These are phyloP conservation scores for Aspergillus thermomutatus DNA, from an alignment of 2,329 filamentous ascomycete species.

Conservation along the genomic window DNA sequence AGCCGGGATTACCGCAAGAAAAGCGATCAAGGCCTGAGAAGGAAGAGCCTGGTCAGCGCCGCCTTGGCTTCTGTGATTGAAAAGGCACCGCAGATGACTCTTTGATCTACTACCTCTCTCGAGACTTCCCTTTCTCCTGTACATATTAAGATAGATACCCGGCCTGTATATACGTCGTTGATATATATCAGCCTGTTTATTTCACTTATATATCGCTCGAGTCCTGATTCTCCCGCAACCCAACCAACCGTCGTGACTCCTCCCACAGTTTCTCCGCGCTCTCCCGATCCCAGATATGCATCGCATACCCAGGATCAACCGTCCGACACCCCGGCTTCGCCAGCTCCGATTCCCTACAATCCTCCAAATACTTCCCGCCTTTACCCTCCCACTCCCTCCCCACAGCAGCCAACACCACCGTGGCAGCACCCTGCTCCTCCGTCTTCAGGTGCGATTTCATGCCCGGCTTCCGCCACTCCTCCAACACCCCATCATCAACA, in stretches of 20 bases:
- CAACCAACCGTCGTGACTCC: conserved; percentile 47
- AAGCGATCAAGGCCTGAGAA: conserved; percentile 33
- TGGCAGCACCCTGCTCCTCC: conserved; percentile 11
- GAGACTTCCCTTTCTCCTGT: conserved; percentile 5
- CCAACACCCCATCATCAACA: conserved; percentile 19
- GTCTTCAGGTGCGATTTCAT: conserved; percentile 7
- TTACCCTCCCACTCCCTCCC: conserved; percentile 17
- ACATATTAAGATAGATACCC: conserved; percentile 5
- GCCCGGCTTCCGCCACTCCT: conserved; percentile 2
- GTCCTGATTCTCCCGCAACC: neutral
- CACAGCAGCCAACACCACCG: conserved; percentile 17
- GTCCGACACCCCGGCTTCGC: conserved; percentile 5
- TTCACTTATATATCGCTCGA: conserved; percentile 1
- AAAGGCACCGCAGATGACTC: conserved; percentile 7
- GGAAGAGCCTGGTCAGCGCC: conserved; percentile 39
- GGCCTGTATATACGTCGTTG: neutral
- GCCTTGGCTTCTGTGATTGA: conserved; percentile 36
- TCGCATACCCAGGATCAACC: neutral
- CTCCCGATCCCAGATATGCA: conserved; percentile 5
- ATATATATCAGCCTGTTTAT: neutral
- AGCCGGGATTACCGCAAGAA: conserved; percentile 28
- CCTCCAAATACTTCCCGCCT: conserved; percentile 31
- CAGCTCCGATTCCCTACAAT: conserved; percentile 7
- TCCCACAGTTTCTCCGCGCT: conserved; percentile 46
- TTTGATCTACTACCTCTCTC: conserved; percentile 1